Evolutionary conservation across 768 basidiomycete genomes (phyloP), one percentile per base, ranked within the genome.

Genomic region (Mycena haematopus): DNA sequence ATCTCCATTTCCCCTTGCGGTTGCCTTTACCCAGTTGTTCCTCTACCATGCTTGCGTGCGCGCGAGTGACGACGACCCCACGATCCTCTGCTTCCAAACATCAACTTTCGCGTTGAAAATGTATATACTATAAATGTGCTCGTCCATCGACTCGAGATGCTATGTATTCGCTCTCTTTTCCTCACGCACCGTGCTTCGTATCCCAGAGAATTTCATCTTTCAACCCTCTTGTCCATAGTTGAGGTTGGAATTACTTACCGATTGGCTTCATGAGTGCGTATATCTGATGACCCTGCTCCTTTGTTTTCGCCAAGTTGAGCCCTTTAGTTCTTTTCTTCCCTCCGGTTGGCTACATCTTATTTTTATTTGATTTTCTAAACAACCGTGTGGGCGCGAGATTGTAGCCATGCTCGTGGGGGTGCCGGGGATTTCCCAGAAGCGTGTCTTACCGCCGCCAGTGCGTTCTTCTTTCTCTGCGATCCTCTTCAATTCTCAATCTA

Each of bases 341-440:
- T 25, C 65, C 65, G 1, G 64, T 65, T 2, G 2, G 58, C 24
- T 50, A 2, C 13, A 2, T 52, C 21, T 5, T 3, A 36, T 36
- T 6, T 5, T 36, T 21, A n/a, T n/a, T n/a, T n/a, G n/a, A n/a
- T 21, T 29, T 40, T 36, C 21, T 51, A 8, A n/a, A 27, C 27
- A 92, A 84, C 84, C 96, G 14, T 95, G 95, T 70, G 95, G 95
- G 5, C 94, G 96, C 61, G 95, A 96, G 80, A 89, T 96, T 53
- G 79, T 96, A 29, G 91, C 91, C 21, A 84, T 96, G 45, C 79
- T 96, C 3, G 93, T 91, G 68, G 95, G 95, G 15, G 74, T 96
- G 25, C 96, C 1, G 96, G 53, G 52, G 31, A 29, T 17, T 45
- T 62, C 22, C 52, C 52, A 15, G 38, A 46, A 22, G 65, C 57